Evolutionary conservation across 805 yeast genomes (phyloP).

Genomic region (Pichia paraexigua): DNA sequence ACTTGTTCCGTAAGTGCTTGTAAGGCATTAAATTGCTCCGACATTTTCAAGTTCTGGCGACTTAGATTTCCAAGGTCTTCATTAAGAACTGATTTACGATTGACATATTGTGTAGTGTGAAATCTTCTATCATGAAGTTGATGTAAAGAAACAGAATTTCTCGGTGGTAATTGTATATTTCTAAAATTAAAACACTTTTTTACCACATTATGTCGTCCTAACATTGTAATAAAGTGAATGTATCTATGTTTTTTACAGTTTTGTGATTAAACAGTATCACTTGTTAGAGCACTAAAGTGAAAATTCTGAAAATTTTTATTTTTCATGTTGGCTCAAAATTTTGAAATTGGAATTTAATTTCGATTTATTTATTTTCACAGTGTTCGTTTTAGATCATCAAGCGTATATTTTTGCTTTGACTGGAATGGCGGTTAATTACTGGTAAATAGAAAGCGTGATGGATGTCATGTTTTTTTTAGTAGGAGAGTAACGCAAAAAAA

Average conservation of each 20-base stretch:
- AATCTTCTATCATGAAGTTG: neutral
- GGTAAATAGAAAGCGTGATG: no score
- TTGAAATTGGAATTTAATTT: neutral
- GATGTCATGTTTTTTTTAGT: no score
- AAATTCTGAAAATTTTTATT: neutral
- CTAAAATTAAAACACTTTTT: neutral
- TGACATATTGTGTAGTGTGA: neutral
- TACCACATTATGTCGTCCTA: neutral
- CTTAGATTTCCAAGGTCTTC: neutral
- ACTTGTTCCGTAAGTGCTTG: conserved; percentile 24
- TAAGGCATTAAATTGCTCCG: conserved; percentile 24
- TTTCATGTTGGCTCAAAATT: neutral
- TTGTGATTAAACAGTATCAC: no score
- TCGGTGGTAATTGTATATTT: neutral
- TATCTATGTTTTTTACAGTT: neutral
- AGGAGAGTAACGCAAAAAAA: no score
- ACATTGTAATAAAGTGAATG: neutral
- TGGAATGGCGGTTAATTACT: no score
- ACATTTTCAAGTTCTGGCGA: conserved; percentile 14
- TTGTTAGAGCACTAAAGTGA: neutral
- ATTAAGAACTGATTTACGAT: neutral
- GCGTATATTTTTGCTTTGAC: no score
- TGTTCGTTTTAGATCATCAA: no score
- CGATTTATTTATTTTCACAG: no score
- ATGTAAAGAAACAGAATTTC: neutral